Conservation (phyloP, 2,329 filamentous ascomycete genomes). For the Ramularia collo-cygni region DNA sequence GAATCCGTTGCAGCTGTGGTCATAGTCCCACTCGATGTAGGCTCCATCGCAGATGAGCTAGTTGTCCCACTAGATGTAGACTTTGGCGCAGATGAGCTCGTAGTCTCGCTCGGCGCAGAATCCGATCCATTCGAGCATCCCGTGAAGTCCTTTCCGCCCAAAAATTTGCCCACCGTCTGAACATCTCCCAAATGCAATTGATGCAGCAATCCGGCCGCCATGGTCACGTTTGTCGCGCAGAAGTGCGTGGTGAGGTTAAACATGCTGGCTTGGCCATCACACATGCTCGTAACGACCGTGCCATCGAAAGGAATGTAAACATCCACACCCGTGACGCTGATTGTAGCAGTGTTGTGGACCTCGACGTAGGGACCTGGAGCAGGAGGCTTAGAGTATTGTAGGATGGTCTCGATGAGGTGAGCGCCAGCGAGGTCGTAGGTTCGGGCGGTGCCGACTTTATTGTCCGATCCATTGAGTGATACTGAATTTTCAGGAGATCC, state of each 20-base stretch:
- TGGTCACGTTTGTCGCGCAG: slow-evolving; percentile 16
- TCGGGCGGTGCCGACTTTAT: slow-evolving; percentile 14
- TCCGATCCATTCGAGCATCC: slow-evolving; percentile 10
- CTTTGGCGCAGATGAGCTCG: slow-evolving; percentile 6
- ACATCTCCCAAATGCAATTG: slow-evolving; percentile 13
- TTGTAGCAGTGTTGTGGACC: slow-evolving; percentile 15
- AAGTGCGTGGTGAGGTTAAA: slow-evolving; percentile 16
- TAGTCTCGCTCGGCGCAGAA: slow-evolving; percentile 8
- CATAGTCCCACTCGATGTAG: slow-evolving; percentile 8
- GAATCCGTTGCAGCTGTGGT: slow-evolving; percentile 6
- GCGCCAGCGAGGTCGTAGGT: slow-evolving; percentile 14
- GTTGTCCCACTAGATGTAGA: neutral
- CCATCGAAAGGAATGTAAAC: slow-evolving; percentile 14
- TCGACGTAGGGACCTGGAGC: slow-evolving; percentile 15
- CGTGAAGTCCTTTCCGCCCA: slow-evolving; percentile 18
- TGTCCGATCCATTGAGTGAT: slow-evolving; percentile 15
- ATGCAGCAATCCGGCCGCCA: slow-evolving; percentile 7
- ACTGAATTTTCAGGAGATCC: slow-evolving; percentile 10
- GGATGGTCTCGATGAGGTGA: slow-evolving; percentile 16
- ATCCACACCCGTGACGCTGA: slow-evolving; percentile 8
- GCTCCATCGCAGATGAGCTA: slow-evolving; percentile 6
- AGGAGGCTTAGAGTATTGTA: slow-evolving; percentile 12
- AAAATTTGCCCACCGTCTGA: slow-evolving; percentile 13
- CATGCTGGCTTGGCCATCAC: slow-evolving; percentile 15
- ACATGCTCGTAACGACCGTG: slow-evolving; percentile 10